phyloP scores from a whole-genome alignment of 2,329 filamentous ascomycete genomes.

The Epichloe bromicola region DNA sequence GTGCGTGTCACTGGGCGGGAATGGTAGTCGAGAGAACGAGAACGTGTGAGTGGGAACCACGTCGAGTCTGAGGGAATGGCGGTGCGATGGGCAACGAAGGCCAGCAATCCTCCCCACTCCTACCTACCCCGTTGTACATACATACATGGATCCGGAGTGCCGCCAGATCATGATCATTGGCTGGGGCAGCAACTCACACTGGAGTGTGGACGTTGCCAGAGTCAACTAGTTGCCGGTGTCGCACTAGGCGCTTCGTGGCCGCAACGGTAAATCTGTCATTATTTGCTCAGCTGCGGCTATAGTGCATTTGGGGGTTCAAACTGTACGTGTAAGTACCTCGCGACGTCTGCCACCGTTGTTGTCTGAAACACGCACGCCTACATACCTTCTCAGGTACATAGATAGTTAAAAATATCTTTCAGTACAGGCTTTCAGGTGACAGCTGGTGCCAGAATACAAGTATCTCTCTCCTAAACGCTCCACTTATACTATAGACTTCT shows the following conservation, averaged over 20 bases:
- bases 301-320: neutral
- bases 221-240: neutral
- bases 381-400: too few species aligned
- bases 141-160: conserved; percentile 1
- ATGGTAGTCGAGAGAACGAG: neutral
- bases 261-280: too few species aligned
- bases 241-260: neutral
- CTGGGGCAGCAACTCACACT: neutral
- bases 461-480: neutral
- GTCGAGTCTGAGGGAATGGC: conserved; percentile 1
- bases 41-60: neutral
- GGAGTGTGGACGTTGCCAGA: neutral
- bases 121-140: too few species aligned
- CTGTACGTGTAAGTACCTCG: neutral
- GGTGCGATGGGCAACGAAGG: conserved; percentile 5
- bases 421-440: neutral
- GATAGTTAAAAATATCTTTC: too few species aligned
- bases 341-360: neutral
- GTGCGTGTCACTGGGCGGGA: conserved; percentile 14
- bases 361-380: neutral
- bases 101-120: conserved; percentile 1
- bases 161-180: conserved; percentile 3
- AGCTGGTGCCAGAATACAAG: neutral
- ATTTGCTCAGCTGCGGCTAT: too few species aligned
- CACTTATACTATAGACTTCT: neutral